Evolutionary conservation across 2,329 filamentous ascomycete genomes (phyloP).

Genomic region (Capronia americana): DNA sequence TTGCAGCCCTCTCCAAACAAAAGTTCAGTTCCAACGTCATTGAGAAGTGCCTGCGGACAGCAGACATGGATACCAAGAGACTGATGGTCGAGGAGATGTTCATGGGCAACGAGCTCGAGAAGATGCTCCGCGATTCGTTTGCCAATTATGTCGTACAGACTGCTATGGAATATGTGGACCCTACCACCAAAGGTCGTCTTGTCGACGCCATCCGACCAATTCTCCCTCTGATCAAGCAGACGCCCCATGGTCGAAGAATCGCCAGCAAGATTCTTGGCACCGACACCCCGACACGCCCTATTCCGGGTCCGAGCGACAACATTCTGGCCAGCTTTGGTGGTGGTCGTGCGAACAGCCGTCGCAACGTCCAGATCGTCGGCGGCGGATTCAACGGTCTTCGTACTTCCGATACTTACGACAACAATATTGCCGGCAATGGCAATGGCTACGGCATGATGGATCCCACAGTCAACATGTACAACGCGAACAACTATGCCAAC

Average conservation of each 20-base stretch:
- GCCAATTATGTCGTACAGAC: constrained; percentile 99
- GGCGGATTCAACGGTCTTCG: constrained; percentile 38
- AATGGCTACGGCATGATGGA: constrained; percentile 32
- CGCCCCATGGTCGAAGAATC: constrained; percentile 92
- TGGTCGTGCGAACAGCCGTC: constrained; percentile 37
- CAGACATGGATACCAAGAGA: constrained; percentile 74
- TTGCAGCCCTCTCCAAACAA: constrained; percentile 79
- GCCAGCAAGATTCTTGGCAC: constrained; percentile 78
- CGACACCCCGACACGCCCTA: constrained; percentile 53
- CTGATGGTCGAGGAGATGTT: constrained; percentile 85
- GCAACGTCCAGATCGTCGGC: constrained; percentile 41
- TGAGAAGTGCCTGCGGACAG: constrained; percentile 91
- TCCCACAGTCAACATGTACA: constrained; percentile 32
- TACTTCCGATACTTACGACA: constrained; percentile 27
- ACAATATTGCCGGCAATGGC: constrained; percentile 27
- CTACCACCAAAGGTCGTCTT: constrained; percentile 73
- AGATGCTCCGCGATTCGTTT: constrained; percentile 87
- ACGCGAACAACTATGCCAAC: constrained; percentile 30
- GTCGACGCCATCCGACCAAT: constrained; percentile 86
- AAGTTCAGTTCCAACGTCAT: constrained; percentile 99
- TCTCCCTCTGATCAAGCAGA: constrained; percentile 82
- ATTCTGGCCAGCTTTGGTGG: constrained; percentile 46
- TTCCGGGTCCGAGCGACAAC: constrained; percentile 49
- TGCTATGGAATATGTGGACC: constrained; percentile 82
- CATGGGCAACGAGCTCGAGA: constrained; percentile 76